A percentile compares a stretch with the other conserved stretches of the same genome.
These are phyloP conservation scores for Piloderma croceum DNA, from an alignment of 768 basidiomycete genomes.

Conservation along the genomic window DNA sequence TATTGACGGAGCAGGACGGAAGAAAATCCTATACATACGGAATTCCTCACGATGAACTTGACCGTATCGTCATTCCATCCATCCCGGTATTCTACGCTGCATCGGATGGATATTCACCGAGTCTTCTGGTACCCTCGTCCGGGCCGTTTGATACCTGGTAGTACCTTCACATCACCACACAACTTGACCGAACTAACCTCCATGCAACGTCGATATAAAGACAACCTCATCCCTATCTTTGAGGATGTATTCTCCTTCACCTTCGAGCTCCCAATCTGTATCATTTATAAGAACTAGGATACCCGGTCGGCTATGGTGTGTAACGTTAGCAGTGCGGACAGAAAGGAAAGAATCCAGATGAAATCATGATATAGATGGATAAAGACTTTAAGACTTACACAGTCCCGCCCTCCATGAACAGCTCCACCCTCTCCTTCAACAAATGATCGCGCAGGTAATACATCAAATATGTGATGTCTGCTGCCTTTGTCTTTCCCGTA, in stretches of 20 bases:
- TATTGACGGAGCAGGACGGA: no score
- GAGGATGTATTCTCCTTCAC: constrained; percentile 81
- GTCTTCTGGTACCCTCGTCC: constrained; percentile 56
- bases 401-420: constrained; percentile 83
- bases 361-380: neutral
- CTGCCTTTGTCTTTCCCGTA: constrained; percentile 32
- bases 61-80: no score
- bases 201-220: constrained; percentile 95
- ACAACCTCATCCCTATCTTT: constrained; percentile 83
- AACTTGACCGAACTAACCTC: constrained; percentile 46
- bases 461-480: constrained; percentile 74
- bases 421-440: constrained; percentile 77
- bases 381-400: constrained; percentile 54
- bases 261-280: constrained; percentile 96
- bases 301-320: constrained; percentile 80
- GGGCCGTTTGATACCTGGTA: no score
- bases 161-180: neutral
- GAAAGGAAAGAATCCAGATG: neutral
- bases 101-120: constrained; percentile 76
- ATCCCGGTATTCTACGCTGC: no score
- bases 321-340: no score
- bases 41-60: no score
- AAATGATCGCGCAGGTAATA: constrained; percentile 70
- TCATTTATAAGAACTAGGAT: constrained; percentile 97
- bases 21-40: no score